These are phyloP conservation scores for Chrysanthemum makinoi DNA, from an alignment of 129 eudicot genomes.

Conservation along the genomic window DNA sequence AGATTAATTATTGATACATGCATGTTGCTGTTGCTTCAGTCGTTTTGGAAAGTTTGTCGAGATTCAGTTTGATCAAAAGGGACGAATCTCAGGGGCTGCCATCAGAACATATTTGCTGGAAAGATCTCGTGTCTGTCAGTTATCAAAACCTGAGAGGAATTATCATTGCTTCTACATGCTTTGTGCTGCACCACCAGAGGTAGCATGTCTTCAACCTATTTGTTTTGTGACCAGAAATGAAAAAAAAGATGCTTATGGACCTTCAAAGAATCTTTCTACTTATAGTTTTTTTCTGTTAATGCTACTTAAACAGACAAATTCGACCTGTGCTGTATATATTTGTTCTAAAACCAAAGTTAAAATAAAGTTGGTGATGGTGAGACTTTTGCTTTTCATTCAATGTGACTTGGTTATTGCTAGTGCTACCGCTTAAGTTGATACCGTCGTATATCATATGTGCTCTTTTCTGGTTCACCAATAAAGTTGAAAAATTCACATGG, in stretches of 20 bases:
- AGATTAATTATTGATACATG: background rate
- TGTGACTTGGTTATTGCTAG: slow-evolving; percentile 5
- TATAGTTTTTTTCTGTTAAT: no score
- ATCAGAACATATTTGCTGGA: slow-evolving; percentile 94
- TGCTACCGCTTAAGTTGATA: background rate
- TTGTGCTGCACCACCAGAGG: slow-evolving; percentile 96
- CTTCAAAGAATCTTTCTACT: no score
- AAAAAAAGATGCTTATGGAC: no score
- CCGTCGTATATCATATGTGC: background rate
- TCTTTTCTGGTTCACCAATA: background rate
- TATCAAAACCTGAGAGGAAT: slow-evolving; percentile 95
- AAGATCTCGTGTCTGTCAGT: slow-evolving; percentile 96
- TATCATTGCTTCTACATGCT: slow-evolving; percentile 99
- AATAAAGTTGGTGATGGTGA: background rate
- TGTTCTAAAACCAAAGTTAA: slow-evolving; percentile 4
- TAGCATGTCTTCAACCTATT: slow-evolving; percentile 23
- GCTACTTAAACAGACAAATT: no score
- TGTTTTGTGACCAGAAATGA: slow-evolving; percentile 5
- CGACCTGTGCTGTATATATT: background rate
- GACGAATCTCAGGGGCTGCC: slow-evolving; percentile 97
- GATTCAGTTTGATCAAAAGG: slow-evolving; percentile 86
- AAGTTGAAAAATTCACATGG: slow-evolving; percentile 2
- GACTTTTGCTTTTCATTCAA: background rate
- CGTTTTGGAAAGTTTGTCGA: slow-evolving; percentile 99
- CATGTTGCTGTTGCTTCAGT: slow-evolving; percentile 46